A percentile compares a stretch with the other conserved stretches of the same genome.
Conservation (phyloP, 495 filamentous ascomycete species). For the Letharia lupina region DNA sequence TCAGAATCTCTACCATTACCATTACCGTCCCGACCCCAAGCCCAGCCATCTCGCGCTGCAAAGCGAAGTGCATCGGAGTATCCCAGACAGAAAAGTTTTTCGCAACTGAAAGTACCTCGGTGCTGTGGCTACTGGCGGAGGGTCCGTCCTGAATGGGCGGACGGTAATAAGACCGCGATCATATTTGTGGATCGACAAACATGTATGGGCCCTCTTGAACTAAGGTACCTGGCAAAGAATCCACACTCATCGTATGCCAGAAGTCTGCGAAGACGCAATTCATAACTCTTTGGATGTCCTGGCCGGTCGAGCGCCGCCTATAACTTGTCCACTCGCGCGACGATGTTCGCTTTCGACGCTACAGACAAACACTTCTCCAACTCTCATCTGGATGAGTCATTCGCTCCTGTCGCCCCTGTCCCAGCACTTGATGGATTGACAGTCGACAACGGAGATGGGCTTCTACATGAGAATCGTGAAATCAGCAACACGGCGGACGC, state of each 20-base stretch:
- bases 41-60: conserved; percentile 3
- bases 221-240: not conserved
- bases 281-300: not conserved
- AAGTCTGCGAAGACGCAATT: not conserved
- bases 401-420: not conserved
- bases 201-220: not conserved
- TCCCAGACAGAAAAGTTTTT: not conserved
- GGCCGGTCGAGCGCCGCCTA: not conserved
- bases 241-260: not conserved
- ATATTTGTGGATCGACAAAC: conserved; percentile 2
- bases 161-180: conserved; percentile 38
- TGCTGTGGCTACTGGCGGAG: conserved; percentile 47
- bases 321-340: not conserved
- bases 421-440: not conserved
- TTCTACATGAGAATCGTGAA: not conserved
- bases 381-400: not conserved
- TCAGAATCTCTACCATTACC: conserved; percentile 6
- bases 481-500: not conserved
- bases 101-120: conserved; percentile 16
- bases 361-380: conserved; percentile 14
- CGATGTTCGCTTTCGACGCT: conserved; percentile 18
- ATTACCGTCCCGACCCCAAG: conserved; percentile 1
- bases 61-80: conserved; percentile 3
- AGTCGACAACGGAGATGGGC: not conserved
- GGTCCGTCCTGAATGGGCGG: conserved; percentile 54